Base-by-base conservation (phyloP, 306 rosid genomes). In the Biancaea sappan region DNA sequence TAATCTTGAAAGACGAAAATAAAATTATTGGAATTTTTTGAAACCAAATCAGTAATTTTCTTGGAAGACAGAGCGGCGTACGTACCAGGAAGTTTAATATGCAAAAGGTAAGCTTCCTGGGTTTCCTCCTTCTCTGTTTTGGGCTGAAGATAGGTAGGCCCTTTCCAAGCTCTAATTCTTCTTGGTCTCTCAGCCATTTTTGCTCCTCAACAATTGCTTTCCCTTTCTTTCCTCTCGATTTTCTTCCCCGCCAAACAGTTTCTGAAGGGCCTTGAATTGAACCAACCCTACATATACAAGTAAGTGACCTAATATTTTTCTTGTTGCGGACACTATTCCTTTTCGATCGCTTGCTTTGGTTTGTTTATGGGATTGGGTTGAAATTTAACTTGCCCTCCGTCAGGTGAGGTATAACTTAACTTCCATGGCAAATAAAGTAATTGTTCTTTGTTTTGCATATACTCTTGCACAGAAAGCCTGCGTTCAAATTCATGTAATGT, bases 31-130 rank as follows among this genome's bases (percentile, higher is more conserved):
- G n/a, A n/a, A n/a, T n/a, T n/a, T n/a, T n/a, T n/a, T n/a, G n/a
- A n/a, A n/a, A n/a, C n/a, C n/a, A n/a, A n/a, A n/a, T n/a, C n/a
- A n/a, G n/a, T n/a, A n/a, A n/a, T n/a, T n/a, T n/a, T n/a, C n/a
- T n/a, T n/a, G 2, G 46, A 41, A 12, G 25, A 46, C 44, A 6
- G 18, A 14, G 2, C 44, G 3, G 40, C 35, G 8, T 6, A 80
- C 34, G n/a, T 6, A 80, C 96, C 96, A 7, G 87, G 87, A 51
- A 88, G 76, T 24, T 75, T 85, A 72, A 90, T 34, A 31, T 66
- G 47, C 1, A 79, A 53, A 64, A 79, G 16, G 10, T 41, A 70
- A 66, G 83, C 83, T 37, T 68, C 82, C 0, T 54, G 66, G 37
- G 70, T 81, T 84, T 88, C 89, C 51, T 60, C 72, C 34, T 15